Evolutionary conservation across 2,329 filamentous ascomycete genomes (phyloP), one percentile per base, ranked within the genome.

Genomic region (Phyllosticta citriasiana): DNA sequence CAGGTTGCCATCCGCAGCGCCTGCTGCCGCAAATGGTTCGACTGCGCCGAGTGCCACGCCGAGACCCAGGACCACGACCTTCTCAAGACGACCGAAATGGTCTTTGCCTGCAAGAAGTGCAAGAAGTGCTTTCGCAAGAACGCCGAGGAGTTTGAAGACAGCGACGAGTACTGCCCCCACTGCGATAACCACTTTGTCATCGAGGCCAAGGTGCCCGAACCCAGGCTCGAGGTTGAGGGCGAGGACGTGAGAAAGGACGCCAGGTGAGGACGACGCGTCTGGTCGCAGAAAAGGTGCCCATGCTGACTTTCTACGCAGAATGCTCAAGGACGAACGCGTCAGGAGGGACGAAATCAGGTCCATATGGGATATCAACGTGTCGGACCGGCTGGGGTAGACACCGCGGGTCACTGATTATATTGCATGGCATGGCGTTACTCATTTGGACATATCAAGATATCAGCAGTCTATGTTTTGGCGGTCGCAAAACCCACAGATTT

Each of bases 111-210:
- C 84, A 99, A 99, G 71, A 99, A 99, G 79, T 99, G 94, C 85
- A 92, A 88, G 68, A 99, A 99, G 78, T 92, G 88, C 76, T 99
- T 99, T 80, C 88, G 94, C 67, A 99, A 97, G 74, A 90, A 99
- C 70, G 88, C 88, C 54, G 79, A 84, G 66, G 89, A 96, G 73
- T 97, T 96, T 69, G 94, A 99, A 68, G 94, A 99, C 68, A 88
- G 89, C 73, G 94, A 99, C 78, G 95, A 99, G 75, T 99, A 96
- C 81, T 99, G 94, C 80, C 95, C 94, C 24, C 90, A 97, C 78
- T 99, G 94, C 80, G 94, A 99, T 73, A 99, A 99, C 78, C 95
- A 99, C 77, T 99, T 92, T 72, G 88, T 99, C 50, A 81, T 99
- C 65, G 92, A 97, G 4, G 95, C 94, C 57, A 76, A 88, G 67